Percentiles rank a stretch among this genome's conserved stretches.
phyloP scores from a whole-genome alignment of 2,329 filamentous ascomycete species.

The Mollisia scopiformis region DNA sequence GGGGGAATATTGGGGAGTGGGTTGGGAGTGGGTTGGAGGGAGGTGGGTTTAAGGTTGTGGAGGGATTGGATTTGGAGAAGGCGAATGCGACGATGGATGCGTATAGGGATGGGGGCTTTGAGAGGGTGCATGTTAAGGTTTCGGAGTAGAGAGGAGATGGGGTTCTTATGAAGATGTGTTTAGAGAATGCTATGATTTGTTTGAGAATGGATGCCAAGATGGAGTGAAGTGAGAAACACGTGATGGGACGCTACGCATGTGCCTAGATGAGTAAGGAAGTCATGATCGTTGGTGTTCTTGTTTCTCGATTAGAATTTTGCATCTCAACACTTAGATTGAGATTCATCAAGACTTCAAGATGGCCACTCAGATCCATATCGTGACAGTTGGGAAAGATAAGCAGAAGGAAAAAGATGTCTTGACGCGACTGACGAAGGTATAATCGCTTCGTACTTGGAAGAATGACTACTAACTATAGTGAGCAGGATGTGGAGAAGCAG shows the following conservation, averaged over 20 bases:
- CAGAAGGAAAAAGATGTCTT: not conserved
- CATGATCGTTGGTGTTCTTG: no score
- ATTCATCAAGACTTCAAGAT: not conserved
- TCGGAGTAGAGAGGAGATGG: not conserved
- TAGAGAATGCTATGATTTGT: not conserved
- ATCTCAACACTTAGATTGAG: no score
- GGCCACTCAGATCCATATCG: not conserved
- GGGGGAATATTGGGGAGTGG: slow-evolving; percentile 36
- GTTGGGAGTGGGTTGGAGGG: slow-evolving; percentile 37
- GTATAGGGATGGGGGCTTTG: slow-evolving; percentile 40
- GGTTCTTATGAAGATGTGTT: not conserved
- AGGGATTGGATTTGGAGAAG: slow-evolving; percentile 38
- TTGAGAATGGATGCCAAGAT: not conserved
- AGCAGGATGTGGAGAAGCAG: slow-evolving; percentile 15
- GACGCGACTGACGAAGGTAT: slow-evolving; percentile 1
- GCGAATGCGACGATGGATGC: slow-evolving; percentile 43
- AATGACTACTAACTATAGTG: not conserved
- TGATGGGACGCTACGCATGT: not conserved
- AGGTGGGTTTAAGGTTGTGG: slow-evolving; percentile 36
- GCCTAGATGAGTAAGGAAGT: not conserved
- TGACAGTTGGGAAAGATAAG: not conserved
- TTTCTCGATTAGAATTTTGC: no score
- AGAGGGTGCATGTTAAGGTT: slow-evolving; percentile 12
- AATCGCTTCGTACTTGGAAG: not conserved
- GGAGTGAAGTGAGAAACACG: not conserved